Evolutionary conservation across 1,284 basidiomycete genomes (phyloP), one percentile per base, ranked within the genome.

Genomic region (Boletus holoroseus): DNA sequence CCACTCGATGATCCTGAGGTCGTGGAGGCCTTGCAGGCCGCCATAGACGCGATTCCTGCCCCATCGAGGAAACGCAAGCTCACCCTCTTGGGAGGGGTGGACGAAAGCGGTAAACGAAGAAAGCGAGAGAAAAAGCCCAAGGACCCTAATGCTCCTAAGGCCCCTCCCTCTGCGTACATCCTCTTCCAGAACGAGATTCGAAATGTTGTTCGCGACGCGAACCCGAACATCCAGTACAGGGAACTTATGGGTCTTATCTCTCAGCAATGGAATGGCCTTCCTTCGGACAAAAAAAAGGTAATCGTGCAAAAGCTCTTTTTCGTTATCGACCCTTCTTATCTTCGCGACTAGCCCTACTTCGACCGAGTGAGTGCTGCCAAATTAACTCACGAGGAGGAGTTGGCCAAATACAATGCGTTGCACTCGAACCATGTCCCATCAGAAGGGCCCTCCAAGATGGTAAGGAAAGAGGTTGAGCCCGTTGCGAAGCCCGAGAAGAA

Each of bases 111-210:
- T 45, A 82, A 76, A 65, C 68, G 62, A 65, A 63, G 57, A 66
- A 71, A 58, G 59, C 62, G 64, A 53, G 71, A 67, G 63, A 86
- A 82, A 64, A 85, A 85, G 61, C 69, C 72, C 50, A 92, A 85
- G 68, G 94, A 99, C 67, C 93, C 93, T 31, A 88, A 93, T 68
- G 92, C 92, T 51, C 95, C 95, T 37, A 97, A 96, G 71, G 85
- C 93, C 15, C 93, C 95, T 24, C 81, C 94, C 18, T 92, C 91
- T 16, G 94, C 94, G 16, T 99, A 97, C 75, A 83, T 99, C 66
- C 76, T 96, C 61, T 99, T 89, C 79, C 95, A 97, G 71, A 97
- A 97, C 68, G 87, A 91, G 38, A 78, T 94, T 53, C 85, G 94
- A 62, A 81, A 83, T 55, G 73, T 80, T 56, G 75, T 91, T 61